phyloP scores from a whole-genome alignment of 495 filamentous ascomycete species.

The Clohesyomyces aquaticus region DNA sequence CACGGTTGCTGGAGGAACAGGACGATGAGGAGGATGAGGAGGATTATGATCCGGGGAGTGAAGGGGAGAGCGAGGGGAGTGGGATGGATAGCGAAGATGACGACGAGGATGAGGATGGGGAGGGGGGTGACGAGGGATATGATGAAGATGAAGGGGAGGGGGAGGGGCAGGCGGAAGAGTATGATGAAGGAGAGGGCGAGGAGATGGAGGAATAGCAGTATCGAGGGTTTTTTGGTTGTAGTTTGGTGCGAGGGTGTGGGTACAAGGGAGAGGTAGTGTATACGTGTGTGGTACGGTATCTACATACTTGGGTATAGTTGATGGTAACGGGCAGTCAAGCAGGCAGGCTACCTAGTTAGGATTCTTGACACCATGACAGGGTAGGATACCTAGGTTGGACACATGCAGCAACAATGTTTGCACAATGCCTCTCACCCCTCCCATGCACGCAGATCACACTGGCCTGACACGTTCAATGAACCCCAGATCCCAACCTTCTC shows the following conservation, averaged over 20 bases:
- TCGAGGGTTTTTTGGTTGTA: not conserved
- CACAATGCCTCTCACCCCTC: no score
- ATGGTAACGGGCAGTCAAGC: no score
- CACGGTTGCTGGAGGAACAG: slow-evolving; percentile 63
- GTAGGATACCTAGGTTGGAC: no score
- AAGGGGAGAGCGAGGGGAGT: slow-evolving; percentile 64
- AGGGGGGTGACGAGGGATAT: slow-evolving; percentile 54
- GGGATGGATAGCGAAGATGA: slow-evolving; percentile 56
- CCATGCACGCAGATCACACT: no score
- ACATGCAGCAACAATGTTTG: no score
- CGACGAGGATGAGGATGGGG: slow-evolving; percentile 57
- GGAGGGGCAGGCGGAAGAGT: slow-evolving; percentile 54
- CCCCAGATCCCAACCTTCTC: no score
- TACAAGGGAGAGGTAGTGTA: not conserved
- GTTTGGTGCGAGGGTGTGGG: not conserved
- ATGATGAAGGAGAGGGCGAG: slow-evolving; percentile 28
- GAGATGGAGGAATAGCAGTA: slow-evolving; percentile 30
- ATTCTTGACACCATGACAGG: no score
- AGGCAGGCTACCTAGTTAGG: no score
- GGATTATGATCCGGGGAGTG: slow-evolving; percentile 53
- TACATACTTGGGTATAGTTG: not conserved
- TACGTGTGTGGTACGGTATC: no score
- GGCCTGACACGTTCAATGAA: no score
- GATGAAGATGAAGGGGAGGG: slow-evolving; percentile 27
- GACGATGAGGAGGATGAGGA: slow-evolving; percentile 85